Evolutionary conservation across 768 basidiomycete species (phyloP).

Genomic region (Lentinula guzmanii): DNA sequence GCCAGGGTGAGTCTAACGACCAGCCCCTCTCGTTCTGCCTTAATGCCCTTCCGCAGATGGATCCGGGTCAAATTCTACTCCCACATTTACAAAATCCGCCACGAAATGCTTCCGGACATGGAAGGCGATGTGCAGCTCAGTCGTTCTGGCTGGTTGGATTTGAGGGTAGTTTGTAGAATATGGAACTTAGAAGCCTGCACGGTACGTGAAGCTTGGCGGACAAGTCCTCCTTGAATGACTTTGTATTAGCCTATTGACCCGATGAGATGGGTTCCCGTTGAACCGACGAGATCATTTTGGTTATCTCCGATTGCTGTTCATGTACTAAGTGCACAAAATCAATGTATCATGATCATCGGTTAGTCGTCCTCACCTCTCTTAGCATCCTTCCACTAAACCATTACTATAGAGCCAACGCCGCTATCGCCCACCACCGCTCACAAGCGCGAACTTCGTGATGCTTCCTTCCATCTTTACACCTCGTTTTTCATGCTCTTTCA

Average conservation of each 20-base stretch:
- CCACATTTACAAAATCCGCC: not conserved
- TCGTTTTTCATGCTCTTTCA: not conserved
- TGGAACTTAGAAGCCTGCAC: slow-evolving; percentile 1
- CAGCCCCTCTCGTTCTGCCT: too few relatives aligned
- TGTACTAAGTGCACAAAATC: not conserved
- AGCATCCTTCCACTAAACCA: not conserved
- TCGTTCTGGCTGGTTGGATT: not conserved
- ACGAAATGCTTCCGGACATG: slow-evolving; percentile 6
- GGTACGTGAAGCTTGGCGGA: not conserved
- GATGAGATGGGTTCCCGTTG: not conserved
- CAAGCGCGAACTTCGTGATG: slow-evolving; percentile 4
- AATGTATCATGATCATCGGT: not conserved
- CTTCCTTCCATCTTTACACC: not conserved
- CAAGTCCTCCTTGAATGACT: not conserved
- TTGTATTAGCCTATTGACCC: not conserved
- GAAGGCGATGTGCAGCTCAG: not conserved
- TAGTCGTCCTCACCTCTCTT: not conserved
- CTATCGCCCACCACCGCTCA: not conserved
- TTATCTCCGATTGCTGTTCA: not conserved
- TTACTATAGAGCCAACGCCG: not conserved
- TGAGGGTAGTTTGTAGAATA: not conserved
- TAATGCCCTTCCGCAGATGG: not conserved
- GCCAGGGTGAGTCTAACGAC: not conserved
- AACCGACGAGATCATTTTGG: not conserved
- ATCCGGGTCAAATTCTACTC: slow-evolving; percentile 5